phyloP scores from a whole-genome alignment of 306 rosid genomes.

The Acmispon strigosus region DNA sequence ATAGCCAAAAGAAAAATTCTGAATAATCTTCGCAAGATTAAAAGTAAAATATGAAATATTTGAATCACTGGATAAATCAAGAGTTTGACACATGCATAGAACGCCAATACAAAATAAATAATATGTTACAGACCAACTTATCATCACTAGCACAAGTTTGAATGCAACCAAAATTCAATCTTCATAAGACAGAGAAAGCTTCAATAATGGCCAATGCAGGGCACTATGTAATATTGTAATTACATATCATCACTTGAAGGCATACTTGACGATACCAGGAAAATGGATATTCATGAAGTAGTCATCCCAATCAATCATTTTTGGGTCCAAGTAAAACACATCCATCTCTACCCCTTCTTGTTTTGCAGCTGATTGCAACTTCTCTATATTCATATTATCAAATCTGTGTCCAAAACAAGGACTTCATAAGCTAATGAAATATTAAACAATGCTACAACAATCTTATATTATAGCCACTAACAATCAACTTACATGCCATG shows the following conservation, averaged over 20 bases:
- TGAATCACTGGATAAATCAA: background rate
- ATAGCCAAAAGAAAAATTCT: background rate
- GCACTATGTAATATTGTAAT: background rate
- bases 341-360: slow-evolving; percentile 42
- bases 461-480: background rate
- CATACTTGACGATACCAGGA: slow-evolving; percentile 53
- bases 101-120: background rate
- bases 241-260: slow-evolving; percentile 25
- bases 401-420: slow-evolving; percentile 36
- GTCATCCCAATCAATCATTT: slow-evolving; percentile 61
- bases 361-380: slow-evolving; percentile 35
- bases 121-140: background rate
- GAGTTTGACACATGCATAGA: background rate
- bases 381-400: slow-evolving; percentile 57
- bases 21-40: background rate
- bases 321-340: slow-evolving; percentile 59
- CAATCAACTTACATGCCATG: slow-evolving; percentile 48
- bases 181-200: too few species aligned
- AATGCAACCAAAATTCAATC: background rate
- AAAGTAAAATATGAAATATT: background rate
- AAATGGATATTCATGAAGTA: slow-evolving; percentile 53
- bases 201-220: background rate
- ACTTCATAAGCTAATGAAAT: background rate
- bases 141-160: background rate
- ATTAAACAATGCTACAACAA: background rate